A percentile compares a stretch with the other conserved stretches of the same genome.
Conservation (phyloP, 2,329 filamentous ascomycete genomes). For the Claviceps sp. region DNA sequence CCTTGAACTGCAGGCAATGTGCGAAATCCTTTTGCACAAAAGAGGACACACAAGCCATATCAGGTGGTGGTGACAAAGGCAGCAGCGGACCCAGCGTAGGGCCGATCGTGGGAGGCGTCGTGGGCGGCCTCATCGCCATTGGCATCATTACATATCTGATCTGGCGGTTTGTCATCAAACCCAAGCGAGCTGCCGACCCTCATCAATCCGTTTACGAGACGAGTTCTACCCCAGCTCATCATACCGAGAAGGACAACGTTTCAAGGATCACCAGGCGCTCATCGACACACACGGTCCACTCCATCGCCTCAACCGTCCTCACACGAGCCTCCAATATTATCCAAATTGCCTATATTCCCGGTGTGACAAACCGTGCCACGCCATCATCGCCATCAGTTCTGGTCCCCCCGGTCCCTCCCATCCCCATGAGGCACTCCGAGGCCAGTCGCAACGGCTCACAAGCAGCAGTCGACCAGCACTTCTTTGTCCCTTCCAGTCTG, state of each 20-base stretch:
- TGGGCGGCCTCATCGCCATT: conserved; percentile 69
- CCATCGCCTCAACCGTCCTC: conserved; percentile 87
- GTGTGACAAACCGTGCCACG: conserved; percentile 82
- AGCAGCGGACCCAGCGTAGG: conserved; percentile 53
- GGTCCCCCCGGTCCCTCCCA: conserved; percentile 86
- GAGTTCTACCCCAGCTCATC: conserved; percentile 32
- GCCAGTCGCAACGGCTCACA: conserved; percentile 31
- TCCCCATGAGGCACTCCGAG: conserved; percentile 53
- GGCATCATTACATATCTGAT: conserved; percentile 65
- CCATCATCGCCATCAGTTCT: conserved; percentile 69
- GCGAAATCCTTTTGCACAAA: conserved; percentile 31
- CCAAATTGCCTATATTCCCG: conserved; percentile 97
- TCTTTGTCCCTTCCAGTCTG: conserved; percentile 83
- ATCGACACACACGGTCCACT: conserved; percentile 75
- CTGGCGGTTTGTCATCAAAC: conserved; percentile 80
- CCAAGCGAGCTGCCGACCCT: conserved; percentile 50
- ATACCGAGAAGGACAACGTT: conserved; percentile 32
- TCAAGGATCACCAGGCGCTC: conserved; percentile 41
- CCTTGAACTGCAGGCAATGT: conserved; percentile 33
- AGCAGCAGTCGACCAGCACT: conserved; percentile 66
- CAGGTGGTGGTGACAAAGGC: conserved; percentile 9
- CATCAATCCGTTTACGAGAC: conserved; percentile 39
- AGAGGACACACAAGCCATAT: conserved; percentile 11
- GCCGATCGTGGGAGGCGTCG: conserved; percentile 80
- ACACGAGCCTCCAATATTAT: conserved; percentile 98